phyloP scores from a whole-genome alignment of 768 basidiomycete genomes.

The Phlegmacium glaucopus region DNA sequence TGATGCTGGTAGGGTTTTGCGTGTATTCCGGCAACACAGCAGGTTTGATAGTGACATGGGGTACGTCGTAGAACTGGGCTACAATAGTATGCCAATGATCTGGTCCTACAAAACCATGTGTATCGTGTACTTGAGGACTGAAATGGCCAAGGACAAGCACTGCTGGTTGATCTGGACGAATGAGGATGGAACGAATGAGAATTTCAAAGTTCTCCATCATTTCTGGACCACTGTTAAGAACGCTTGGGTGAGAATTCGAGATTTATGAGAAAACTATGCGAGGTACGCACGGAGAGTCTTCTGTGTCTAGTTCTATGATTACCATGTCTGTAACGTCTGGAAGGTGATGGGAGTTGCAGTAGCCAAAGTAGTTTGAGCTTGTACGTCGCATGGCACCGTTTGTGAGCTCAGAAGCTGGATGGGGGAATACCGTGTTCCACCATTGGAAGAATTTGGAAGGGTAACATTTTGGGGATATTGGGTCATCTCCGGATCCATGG shows the following conservation, averaged over 20 bases:
- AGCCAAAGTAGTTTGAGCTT: conserved; percentile 92
- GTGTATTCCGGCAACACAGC: conserved; percentile 83
- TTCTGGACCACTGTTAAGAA: conserved; percentile 51
- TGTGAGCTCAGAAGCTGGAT: conserved; percentile 95
- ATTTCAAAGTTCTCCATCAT: conserved; percentile 87
- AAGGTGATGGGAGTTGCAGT: conserved; percentile 89
- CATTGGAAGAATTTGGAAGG: conserved; percentile 95
- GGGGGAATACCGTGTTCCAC: conserved; percentile 98
- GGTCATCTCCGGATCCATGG: conserved; percentile 91
- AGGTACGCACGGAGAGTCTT: conserved; percentile 75
- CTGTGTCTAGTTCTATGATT: conserved; percentile 91
- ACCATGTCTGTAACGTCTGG: conserved; percentile 94
- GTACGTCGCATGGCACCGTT: conserved; percentile 95
- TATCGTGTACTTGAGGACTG: conserved; percentile 75
- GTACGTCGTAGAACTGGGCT: conserved; percentile 96
- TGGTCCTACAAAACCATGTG: conserved; percentile 83
- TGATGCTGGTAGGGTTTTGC: conserved; percentile 53
- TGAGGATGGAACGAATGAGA: conserved; percentile 86
- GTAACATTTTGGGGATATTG: conserved; percentile 80
- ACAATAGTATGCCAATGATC: conserved; percentile 89
- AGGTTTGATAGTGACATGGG: conserved; percentile 86
- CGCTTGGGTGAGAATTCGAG: not conserved
- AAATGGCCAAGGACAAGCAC: conserved; percentile 96
- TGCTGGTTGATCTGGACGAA: conserved; percentile 88
- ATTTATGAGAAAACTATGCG: conserved; percentile 1